A percentile compares a stretch with the other conserved stretches of the same genome.
Evolutionary conservation across 306 rosid genomes (phyloP).

Genomic region (Pyrus pyrifolia): DNA sequence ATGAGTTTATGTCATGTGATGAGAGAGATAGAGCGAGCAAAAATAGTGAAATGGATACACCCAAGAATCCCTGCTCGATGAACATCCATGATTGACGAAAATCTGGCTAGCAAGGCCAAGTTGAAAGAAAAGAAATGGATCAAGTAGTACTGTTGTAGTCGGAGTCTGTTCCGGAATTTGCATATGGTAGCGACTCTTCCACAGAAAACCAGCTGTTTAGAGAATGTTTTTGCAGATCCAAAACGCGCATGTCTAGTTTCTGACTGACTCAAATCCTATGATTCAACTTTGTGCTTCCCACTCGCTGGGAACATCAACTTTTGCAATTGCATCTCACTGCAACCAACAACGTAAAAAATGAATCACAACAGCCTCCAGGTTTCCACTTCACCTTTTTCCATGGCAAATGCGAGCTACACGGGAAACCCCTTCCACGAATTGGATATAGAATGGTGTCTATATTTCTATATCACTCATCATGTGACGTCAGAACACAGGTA

Average conservation of each 20-base stretch:
- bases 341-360: background rate
- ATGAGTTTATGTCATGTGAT: background rate
- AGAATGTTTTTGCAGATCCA: background rate
- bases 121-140: background rate
- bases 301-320: background rate
- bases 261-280: background rate
- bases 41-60: background rate
- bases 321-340: background rate
- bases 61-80: too few species aligned
- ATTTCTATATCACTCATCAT: too few species aligned
- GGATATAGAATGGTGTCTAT: too few species aligned
- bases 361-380: background rate
- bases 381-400: background rate
- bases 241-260: background rate
- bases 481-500: too few species aligned
- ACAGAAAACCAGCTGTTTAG: background rate
- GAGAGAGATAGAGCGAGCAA: too few species aligned
- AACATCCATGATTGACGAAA: background rate
- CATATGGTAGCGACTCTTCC: background rate
- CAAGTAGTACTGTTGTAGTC: background rate
- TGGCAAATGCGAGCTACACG: background rate
- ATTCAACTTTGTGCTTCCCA: background rate
- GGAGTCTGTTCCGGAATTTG: background rate
- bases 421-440: too few species aligned
- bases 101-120: background rate